These are phyloP conservation scores for Puccinia polysora DNA, from an alignment of 1,284 basidiomycete genomes.

Conservation along the genomic window DNA sequence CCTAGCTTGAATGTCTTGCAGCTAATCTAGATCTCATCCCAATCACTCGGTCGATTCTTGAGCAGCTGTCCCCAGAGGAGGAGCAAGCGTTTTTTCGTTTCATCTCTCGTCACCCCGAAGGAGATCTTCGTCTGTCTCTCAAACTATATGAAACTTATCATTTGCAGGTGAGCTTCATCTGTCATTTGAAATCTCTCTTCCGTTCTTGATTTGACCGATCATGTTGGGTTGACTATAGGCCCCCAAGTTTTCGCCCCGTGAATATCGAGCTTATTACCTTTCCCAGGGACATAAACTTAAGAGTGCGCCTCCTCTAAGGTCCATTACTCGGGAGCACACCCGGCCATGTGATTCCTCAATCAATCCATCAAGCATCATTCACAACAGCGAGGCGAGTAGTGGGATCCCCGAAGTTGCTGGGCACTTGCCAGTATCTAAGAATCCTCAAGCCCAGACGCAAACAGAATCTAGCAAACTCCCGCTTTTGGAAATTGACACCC, in stretches of 20 bases:
- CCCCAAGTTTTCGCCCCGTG: constrained; percentile 1
- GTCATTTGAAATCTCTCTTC: too few species aligned
- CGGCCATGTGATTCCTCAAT: too few species aligned
- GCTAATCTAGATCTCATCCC: neutral
- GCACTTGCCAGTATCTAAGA: too few species aligned
- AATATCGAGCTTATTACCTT: constrained; percentile 29
- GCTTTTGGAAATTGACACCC: neutral
- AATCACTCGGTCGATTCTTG: neutral
- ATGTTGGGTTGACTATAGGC: neutral
- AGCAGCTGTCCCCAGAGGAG: constrained; percentile 16
- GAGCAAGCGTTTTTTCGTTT: constrained; percentile 8
- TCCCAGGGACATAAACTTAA: neutral
- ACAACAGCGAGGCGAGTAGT: too few species aligned
- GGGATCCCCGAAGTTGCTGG: too few species aligned
- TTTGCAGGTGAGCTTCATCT: constrained; percentile 1
- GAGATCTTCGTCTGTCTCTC: constrained; percentile 5
- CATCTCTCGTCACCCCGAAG: neutral
- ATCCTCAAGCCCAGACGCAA: neutral
- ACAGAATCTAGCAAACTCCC: neutral
- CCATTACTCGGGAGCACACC: constrained; percentile 2
- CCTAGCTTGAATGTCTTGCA: too few species aligned
- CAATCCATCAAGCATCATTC: too few species aligned
- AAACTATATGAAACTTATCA: constrained; percentile 16
- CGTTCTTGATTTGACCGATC: neutral
- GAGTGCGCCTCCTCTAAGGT: neutral